These are phyloP conservation scores for Claviceps spartinae DNA, from an alignment of 2,329 filamentous ascomycete species.

Conservation along the genomic window DNA sequence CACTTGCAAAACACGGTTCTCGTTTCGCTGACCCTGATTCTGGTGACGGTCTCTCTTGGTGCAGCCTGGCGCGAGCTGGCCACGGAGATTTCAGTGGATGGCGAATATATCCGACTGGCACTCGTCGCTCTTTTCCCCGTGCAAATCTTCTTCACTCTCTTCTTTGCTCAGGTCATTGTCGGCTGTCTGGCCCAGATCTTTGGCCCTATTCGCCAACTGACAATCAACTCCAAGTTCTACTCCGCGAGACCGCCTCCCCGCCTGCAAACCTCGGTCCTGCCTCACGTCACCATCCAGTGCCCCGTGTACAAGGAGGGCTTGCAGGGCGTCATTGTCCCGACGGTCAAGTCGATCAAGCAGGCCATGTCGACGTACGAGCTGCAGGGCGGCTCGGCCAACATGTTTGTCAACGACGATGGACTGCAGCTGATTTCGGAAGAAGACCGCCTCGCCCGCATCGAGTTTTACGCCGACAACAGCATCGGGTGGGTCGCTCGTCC, in stretches of 20 bases:
- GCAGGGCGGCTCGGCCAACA: constrained; percentile 64
- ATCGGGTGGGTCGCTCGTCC: constrained; percentile 58
- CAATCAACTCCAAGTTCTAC: constrained; percentile 68
- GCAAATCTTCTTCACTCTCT: constrained; percentile 69
- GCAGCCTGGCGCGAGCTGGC: constrained; percentile 57
- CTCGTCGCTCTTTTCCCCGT: constrained; percentile 54
- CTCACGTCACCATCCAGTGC: constrained; percentile 71
- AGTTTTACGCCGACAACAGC: constrained; percentile 55
- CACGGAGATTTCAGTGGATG: constrained; percentile 53
- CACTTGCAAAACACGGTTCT: constrained; percentile 58
- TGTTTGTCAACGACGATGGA: constrained; percentile 66
- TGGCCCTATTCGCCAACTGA: constrained; percentile 61
- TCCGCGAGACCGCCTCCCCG: constrained; percentile 57
- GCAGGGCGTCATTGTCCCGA: constrained; percentile 59
- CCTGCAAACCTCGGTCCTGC: constrained; percentile 42
- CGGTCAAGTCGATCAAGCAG: constrained; percentile 63
- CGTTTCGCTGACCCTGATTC: constrained; percentile 50
- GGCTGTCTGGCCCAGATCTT: constrained; percentile 64
- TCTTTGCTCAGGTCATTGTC: constrained; percentile 68
- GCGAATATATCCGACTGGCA: constrained; percentile 46
- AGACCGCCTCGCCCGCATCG: constrained; percentile 47
- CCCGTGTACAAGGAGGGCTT: constrained; percentile 83
- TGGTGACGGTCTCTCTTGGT: constrained; percentile 54
- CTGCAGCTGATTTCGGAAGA: constrained; percentile 53
- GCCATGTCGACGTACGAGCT: constrained; percentile 66